Base-by-base conservation (phyloP, 192 early-diverging fungal species). In the Backusella sp. region DNA sequence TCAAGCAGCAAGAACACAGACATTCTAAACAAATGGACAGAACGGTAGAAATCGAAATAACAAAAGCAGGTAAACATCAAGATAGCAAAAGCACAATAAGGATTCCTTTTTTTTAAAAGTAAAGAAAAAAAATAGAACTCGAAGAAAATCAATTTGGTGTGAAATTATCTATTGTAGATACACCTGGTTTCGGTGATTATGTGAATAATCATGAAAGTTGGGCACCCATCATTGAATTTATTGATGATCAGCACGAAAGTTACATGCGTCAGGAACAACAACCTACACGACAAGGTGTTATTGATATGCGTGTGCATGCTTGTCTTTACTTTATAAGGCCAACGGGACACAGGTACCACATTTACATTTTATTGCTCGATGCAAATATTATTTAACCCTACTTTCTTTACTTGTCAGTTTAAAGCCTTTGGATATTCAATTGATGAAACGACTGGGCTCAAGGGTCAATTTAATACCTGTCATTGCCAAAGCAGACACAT, bases 21-120 rank as follows among this genome's bases (percentile, higher is more conserved):
- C 92, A 91, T 88, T 88, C 93, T 76, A 96, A 98, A 87, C 93
- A 98, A 87, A 82, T 96, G 39, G 96, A 98, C 78, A 89, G 92
- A 78, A 99, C 97, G 49, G 97, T 99, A 67, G 93, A 97, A 80
- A 99, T 99, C 87, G 97, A 96, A 79, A 95, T 99, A 73, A 95
- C 96, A 76, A 95, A 97, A 80, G 96, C 98, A 76, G 98, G 93
- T 93, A 84, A 73, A 7, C 32, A 32, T 32, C 32, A 15, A 12
- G 4, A 44, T 12, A 44, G 2, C 11, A 44, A 15, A 44, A 44
- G 15, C 4, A 44, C 11, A 44, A 44, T 15, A 14, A 14, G 12
- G 12, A 44, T 44, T 15, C 42, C 42, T 44, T 44, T 44, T 44
- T 44, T 44, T 44, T 44, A 2, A 32, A 32, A 32, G 30, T 32